phyloP scores from a whole-genome alignment of 2,329 filamentous ascomycete genomes.

The Ophiosphaerella narmari region DNA sequence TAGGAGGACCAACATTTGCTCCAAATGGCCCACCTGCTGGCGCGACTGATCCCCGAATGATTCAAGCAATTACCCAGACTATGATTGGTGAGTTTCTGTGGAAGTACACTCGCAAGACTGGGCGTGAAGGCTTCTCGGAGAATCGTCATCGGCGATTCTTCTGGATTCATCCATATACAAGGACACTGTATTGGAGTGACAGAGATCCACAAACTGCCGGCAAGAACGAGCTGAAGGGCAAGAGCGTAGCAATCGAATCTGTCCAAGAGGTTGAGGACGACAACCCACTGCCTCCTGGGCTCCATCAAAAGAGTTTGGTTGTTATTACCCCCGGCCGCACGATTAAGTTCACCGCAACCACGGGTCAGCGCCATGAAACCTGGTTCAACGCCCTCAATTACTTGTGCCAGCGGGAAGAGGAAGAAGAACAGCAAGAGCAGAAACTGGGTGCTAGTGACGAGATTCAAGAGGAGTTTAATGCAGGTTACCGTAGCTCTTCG shows the following conservation, averaged over 20 bases:
- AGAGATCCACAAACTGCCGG: conserved; percentile 80
- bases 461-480: conserved; percentile 77
- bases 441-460: conserved; percentile 61
- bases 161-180: conserved; percentile 98
- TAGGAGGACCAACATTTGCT: conserved; percentile 51
- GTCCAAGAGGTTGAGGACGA: conserved; percentile 91
- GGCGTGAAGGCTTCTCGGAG: conserved; percentile 84
- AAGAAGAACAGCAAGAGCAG: conserved; percentile 57
- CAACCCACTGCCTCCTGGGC: conserved; percentile 90
- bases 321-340: conserved; percentile 86
- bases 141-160: conserved; percentile 95
- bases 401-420: conserved; percentile 73
- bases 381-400: conserved; percentile 99
- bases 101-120: conserved; percentile 97
- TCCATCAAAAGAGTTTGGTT: conserved; percentile 91
- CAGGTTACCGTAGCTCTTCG: conserved; percentile 57
- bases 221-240: conserved; percentile 75
- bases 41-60: conserved; percentile 93
- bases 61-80: conserved; percentile 97
- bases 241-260: conserved; percentile 92
- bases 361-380: conserved; percentile 92
- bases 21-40: conserved; percentile 65
- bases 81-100: conserved; percentile 99
- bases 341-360: conserved; percentile 93
- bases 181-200: conserved; percentile 96